Conservation (phyloP, 1,139 yeast species). For the Yamadazyma friedrichii region DNA sequence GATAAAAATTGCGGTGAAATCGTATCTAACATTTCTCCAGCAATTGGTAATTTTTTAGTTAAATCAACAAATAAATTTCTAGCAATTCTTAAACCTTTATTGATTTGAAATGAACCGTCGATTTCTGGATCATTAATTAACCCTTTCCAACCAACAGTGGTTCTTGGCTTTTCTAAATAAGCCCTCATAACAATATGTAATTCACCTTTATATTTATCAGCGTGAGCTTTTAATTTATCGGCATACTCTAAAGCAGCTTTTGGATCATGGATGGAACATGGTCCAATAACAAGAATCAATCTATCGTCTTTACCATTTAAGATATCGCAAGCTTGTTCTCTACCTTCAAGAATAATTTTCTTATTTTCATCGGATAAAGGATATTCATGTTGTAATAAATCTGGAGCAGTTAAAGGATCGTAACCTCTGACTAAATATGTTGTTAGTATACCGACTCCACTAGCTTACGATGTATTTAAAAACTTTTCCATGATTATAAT, state of each 20-base stretch:
- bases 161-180: conserved; percentile 95
- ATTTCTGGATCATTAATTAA: conserved; percentile 95
- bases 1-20: conserved; percentile 92
- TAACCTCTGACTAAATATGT: conserved; percentile 56
- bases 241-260: conserved; percentile 90
- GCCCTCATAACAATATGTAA: conserved; percentile 94
- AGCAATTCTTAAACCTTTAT: conserved; percentile 88
- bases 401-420: conserved; percentile 95
- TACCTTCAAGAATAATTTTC: conserved; percentile 66
- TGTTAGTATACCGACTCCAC: conserved; percentile 10
- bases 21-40: conserved; percentile 97
- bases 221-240: conserved; percentile 54
- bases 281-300: conserved; percentile 82
- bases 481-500: not conserved
- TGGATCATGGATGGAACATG: conserved; percentile 96
- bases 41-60: conserved; percentile 82
- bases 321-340: conserved; percentile 71
- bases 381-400: conserved; percentile 84
- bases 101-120: conserved; percentile 90
- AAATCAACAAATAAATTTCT: conserved; percentile 83
- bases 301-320: conserved; percentile 79
- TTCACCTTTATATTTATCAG: conserved; percentile 68
- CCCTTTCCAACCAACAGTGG: conserved; percentile 99
- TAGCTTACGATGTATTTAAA: conserved; percentile 10
- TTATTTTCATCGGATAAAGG: conserved; percentile 65